Base-by-base conservation (phyloP, 2,329 filamentous ascomycete genomes). In the Stagonosporopsis tanaceti region DNA sequence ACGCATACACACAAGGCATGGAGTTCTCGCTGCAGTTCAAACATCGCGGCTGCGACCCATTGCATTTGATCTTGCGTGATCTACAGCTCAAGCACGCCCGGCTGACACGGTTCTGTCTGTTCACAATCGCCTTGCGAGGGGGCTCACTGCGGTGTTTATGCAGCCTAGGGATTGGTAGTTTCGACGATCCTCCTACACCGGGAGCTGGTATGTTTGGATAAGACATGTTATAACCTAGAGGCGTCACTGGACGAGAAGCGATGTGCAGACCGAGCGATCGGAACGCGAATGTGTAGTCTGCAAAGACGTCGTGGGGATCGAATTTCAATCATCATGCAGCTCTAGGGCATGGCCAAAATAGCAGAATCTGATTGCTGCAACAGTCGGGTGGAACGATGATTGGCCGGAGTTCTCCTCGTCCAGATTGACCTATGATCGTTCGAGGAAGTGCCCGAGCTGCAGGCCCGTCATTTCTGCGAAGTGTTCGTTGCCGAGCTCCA, bases 21-120 rank as follows among this genome's bases (percentile, higher is more conserved):
- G 61, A 53, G 47, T 66, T 67, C 11, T 70, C 66, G 24, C 52
- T 52, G 52, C 76, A 78, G 28, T 76, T 72, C 11, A 67, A 60
- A 59, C 76, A 78, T 22, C 48, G 37, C 2, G 76, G 76, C 24
- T 64, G 68, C 25, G 55, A 60, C 4, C 76, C 76, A 62, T 73
- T 72, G 62, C 76, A 78, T 42, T 74, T 77, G 58, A 76, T 71
- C 53, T 78, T 78, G 22, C 75, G 65, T 15, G 65, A 57, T 9
- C 75, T 68, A 57, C 76, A 78, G 30, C 60, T 68, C 34, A 71
- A 57, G 50, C 76, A 78, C 6, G 76, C 76, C 25, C 68, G 62
- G 25, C 55, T 56, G 6, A 71, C 70, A 39, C 72, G 59, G 44
- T 63, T 53, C 25, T 51, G 67, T 47, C 62, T 65, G 30, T 30